Evolutionary conservation across 139 green algal genomes (phyloP).

Genomic region (Auxenochlorella pyrenoidosa): DNA sequence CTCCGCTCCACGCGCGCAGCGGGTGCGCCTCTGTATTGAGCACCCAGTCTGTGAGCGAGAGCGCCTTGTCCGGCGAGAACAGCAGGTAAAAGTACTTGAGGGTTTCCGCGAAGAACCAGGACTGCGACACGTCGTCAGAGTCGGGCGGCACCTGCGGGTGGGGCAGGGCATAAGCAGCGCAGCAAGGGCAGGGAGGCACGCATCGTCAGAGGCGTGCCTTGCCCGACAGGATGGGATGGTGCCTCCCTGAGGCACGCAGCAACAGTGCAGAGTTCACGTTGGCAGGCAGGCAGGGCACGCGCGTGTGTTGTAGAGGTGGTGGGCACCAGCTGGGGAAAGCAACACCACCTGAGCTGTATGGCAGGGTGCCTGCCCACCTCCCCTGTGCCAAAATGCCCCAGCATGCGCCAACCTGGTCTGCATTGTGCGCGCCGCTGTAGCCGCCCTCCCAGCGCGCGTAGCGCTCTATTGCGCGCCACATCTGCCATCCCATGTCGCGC

Average conservation of each 20-base stretch:
- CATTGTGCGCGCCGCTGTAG: slow-evolving; percentile 73
- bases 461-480: slow-evolving; percentile 68
- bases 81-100: slow-evolving; percentile 88
- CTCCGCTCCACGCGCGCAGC: slow-evolving; percentile 30
- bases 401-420: slow-evolving; percentile 24
- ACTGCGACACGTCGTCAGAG: slow-evolving; percentile 74
- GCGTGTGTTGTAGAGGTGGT: background rate
- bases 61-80: slow-evolving; percentile 56
- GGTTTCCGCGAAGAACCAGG: slow-evolving; percentile 83
- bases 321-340: background rate
- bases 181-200: background rate
- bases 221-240: too few species aligned
- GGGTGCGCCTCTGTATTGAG: slow-evolving; percentile 89
- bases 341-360: too few species aligned
- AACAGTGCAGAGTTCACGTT: background rate
- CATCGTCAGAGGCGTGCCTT: too few species aligned
- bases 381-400: too few species aligned
- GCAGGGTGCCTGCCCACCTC: too few species aligned
- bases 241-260: background rate
- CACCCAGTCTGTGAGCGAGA: slow-evolving; percentile 77
- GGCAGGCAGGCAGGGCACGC: background rate
- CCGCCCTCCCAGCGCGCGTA: slow-evolving; percentile 59
- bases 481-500: slow-evolving; percentile 75
- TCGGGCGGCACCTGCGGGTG: slow-evolving; percentile 33
- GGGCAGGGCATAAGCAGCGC: background rate